phyloP scores from a whole-genome alignment of 768 basidiomycete genomes.

The Chalciporus piperatus region DNA sequence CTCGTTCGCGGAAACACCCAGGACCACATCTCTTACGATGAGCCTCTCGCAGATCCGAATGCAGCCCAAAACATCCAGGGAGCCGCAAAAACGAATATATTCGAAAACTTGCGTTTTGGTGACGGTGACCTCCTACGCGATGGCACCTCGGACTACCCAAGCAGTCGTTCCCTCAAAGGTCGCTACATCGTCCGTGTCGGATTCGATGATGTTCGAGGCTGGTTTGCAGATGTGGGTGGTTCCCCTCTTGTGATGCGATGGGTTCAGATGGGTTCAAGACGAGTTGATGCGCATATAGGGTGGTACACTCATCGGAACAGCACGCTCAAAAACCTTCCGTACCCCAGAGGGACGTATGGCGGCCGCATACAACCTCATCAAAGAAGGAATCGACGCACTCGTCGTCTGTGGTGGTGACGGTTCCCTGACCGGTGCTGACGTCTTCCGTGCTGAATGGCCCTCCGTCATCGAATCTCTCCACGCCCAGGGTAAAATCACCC shows the following conservation, averaged over 20 bases:
- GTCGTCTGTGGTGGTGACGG: constrained; percentile 98
- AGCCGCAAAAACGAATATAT: constrained; percentile 38
- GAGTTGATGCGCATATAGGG: constrained; percentile 46
- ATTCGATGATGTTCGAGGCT: constrained; percentile 96
- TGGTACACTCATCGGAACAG: constrained; percentile 95
- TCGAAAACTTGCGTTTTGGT: constrained; percentile 80
- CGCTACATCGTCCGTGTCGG: constrained; percentile 93
- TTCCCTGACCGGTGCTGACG: constrained; percentile 92
- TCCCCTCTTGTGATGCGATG: not conserved
- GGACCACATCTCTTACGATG: constrained; percentile 22
- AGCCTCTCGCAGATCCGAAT: constrained; percentile 30
- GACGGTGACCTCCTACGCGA: constrained; percentile 75
- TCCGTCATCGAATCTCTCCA: constrained; percentile 69
- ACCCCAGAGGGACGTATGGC: constrained; percentile 84
- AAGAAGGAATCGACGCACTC: constrained; percentile 95
- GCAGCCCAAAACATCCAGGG: constrained; percentile 12
- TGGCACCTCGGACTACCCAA: constrained; percentile 70
- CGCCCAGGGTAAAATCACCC: constrained; percentile 71
- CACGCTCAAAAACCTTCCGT: constrained; percentile 80
- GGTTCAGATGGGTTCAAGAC: too few relatives aligned
- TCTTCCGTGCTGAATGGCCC: constrained; percentile 94
- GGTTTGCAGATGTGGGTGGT: constrained; percentile 77
- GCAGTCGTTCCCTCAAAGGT: constrained; percentile 78
- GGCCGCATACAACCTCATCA: constrained; percentile 89
- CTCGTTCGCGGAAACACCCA: constrained; percentile 83